Evolutionary conservation across 179 eudicot genomes (phyloP).

Genomic region (Carnegiea gigantea): DNA sequence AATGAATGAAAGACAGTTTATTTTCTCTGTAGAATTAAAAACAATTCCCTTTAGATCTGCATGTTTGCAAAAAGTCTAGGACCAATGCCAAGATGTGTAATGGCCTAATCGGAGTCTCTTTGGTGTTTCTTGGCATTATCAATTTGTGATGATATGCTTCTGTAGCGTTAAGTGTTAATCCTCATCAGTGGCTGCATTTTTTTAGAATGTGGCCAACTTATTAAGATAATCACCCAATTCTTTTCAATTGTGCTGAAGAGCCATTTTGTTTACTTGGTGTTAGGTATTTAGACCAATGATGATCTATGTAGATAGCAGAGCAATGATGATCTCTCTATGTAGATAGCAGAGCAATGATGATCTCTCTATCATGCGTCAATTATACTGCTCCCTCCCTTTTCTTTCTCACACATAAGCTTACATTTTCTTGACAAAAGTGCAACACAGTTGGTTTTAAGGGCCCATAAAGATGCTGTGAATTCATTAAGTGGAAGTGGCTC

Average conservation of each 20-base stretch:
- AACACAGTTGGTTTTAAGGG: constrained; percentile 87
- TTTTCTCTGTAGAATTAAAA: no score
- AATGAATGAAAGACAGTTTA: no score
- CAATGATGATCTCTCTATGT: not conserved
- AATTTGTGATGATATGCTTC: not conserved
- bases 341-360: not conserved
- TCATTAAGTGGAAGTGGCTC: constrained; percentile 92
- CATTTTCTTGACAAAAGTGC: constrained; percentile 50
- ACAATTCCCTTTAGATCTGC: no score
- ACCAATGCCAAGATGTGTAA: not conserved
- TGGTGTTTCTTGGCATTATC: not conserved
- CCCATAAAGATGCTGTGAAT: constrained; percentile 98
- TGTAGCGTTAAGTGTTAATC: not conserved
- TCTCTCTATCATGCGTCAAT: constrained; percentile 1
- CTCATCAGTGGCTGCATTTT: not conserved
- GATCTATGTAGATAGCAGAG: not conserved
- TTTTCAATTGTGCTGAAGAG: not conserved
- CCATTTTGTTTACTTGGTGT: not conserved
- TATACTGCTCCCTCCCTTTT: not conserved
- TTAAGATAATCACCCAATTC: not conserved
- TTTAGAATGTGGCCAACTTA: no score
- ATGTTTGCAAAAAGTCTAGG: no score
- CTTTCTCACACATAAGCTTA: constrained; percentile 3
- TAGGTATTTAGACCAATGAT: not conserved
- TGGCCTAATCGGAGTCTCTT: not conserved